Conservation (phyloP, 768 basidiomycete genomes). For the Mrakia frigida region DNA sequence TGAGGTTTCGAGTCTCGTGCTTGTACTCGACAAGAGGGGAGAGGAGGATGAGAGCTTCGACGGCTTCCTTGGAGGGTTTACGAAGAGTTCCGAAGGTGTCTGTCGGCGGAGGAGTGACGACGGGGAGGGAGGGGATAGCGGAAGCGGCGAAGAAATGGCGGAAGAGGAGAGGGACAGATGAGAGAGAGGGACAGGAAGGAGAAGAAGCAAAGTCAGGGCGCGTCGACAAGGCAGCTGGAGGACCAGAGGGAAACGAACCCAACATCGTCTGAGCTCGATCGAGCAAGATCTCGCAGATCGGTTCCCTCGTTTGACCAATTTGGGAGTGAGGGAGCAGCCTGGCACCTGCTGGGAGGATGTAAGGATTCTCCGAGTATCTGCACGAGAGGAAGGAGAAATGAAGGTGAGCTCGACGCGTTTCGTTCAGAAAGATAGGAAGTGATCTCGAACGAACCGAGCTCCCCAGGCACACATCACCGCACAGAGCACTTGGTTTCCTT, state of each 20-base stretch:
- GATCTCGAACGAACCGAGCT: background rate
- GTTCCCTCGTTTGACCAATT: background rate
- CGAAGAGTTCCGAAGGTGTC: background rate
- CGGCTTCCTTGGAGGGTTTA: background rate
- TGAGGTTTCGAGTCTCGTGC: slow-evolving; percentile 73
- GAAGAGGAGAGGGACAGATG: background rate
- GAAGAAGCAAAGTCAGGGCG: background rate
- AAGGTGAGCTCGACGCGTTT: background rate
- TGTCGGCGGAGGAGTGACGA: too few relatives aligned
- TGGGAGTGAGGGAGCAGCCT: background rate
- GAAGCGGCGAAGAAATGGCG: background rate
- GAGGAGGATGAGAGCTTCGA: background rate
- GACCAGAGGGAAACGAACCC: background rate
- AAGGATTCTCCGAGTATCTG: background rate
- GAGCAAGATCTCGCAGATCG: background rate
- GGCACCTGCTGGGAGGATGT: background rate
- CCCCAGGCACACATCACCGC: slow-evolving; percentile 3
- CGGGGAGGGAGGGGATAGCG: too few relatives aligned
- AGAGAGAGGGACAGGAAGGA: background rate
- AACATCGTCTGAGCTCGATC: background rate
- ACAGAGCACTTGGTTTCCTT: background rate
- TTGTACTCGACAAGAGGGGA: slow-evolving; percentile 52
- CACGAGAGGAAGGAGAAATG: background rate
- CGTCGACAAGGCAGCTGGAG: background rate
- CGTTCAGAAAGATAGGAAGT: background rate